Evolutionary conservation across 495 filamentous ascomycete genomes (phyloP), one percentile per base, ranked within the genome.

Genomic region (Gamarada debralockiae): DNA sequence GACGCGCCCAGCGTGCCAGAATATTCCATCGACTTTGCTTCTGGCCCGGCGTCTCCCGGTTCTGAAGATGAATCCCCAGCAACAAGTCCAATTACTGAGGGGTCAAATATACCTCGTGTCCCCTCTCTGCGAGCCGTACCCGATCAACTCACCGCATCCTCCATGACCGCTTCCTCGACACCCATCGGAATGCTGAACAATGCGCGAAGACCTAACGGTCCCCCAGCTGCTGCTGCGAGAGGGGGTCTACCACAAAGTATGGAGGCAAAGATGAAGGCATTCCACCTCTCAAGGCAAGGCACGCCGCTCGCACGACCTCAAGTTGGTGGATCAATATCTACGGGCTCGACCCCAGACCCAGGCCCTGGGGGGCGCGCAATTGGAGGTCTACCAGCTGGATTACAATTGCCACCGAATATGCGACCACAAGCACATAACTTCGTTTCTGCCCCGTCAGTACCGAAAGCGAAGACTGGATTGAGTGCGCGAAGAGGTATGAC

Each of bases 101-200:
- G 37, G 15, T 14, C 56, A 48, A 56, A 51, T 50, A 45, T 13
- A 34, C 17, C 68, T 53, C 68, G 78, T 59, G 60, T 82, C 38
- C 77, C 78, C 25, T 80, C 79, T 3, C 55, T 84, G 29, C 73
- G 77, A 52, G 74, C 78, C 6, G 66, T 79, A 20, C 77, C 77
- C 50, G 83, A 85, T 49, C 68, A 73, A 2, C 77, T 78, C 23
- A 62, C 67, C 21, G 51, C 65, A 1, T 66, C 67, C 6, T 72
- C 71, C 38, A 87, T 93, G 76, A 86, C 76, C 48, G 68, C 86
- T 2, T 87, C 85, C 17, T 92, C 92, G 17, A 90, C 84, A 45
- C 88, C 87, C 48, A 67, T 95, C 24, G 92, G 87, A n/a, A 80
- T 84, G 33, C 65, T 96, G 58, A 92, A 87, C 63, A 90, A 85